Conservation (phyloP, 805 yeast genomes). For the Cyberlindnera mycetangii region DNA sequence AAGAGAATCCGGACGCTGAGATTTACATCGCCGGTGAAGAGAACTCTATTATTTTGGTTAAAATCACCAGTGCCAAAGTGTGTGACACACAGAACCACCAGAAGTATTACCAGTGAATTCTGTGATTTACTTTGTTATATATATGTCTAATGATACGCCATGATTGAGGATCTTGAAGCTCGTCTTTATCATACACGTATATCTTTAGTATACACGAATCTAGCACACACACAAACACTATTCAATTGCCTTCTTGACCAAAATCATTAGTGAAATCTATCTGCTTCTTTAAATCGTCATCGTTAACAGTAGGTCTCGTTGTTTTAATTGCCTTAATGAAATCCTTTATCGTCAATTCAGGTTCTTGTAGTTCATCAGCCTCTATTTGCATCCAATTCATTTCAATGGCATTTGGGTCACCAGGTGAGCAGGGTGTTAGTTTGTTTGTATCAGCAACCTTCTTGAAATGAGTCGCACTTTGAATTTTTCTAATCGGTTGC, state of each 20-base stretch:
- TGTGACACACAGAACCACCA: constrained; percentile 73
- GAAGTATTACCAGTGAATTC: constrained; percentile 28
- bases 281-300: constrained; percentile 76
- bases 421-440: constrained; percentile 94
- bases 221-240: too few relatives aligned
- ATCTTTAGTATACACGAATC: not conserved
- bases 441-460: constrained; percentile 46
- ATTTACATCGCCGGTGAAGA: constrained; percentile 64
- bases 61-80: constrained; percentile 66
- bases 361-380: constrained; percentile 86
- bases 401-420: constrained; percentile 82
- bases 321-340: constrained; percentile 88
- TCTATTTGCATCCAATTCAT: constrained; percentile 92
- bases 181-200: not conserved
- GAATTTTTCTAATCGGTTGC: constrained; percentile 97
- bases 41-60: constrained; percentile 62
- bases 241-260: constrained; percentile 92
- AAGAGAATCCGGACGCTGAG: constrained; percentile 65
- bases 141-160: not conserved
- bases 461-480: constrained; percentile 93
- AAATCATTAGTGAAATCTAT: constrained; percentile 89
- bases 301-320: constrained; percentile 93
- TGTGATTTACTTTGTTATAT: not conserved
- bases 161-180: not conserved
- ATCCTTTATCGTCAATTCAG: constrained; percentile 85